Conservation (phyloP, 495 filamentous ascomycete genomes). For the Aspergillus indologenus region DNA sequence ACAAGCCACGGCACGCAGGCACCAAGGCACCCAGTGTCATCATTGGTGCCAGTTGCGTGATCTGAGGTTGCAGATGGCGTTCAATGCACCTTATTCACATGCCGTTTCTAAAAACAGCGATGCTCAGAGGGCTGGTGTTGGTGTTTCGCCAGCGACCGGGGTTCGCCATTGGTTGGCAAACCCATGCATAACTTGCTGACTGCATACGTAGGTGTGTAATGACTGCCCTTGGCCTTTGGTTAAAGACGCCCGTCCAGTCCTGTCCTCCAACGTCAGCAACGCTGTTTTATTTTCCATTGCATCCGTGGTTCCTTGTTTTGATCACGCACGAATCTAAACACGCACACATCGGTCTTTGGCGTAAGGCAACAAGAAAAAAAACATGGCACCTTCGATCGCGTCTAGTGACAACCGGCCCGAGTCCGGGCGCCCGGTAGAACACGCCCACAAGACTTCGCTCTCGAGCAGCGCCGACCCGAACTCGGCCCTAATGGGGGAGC, state of each 20-base stretch:
- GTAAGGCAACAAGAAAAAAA: conserved; percentile 2
- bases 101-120: conserved; percentile 12
- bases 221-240: not conserved
- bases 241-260: not conserved
- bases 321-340: not conserved
- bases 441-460: conserved; percentile 53
- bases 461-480: conserved; percentile 84
- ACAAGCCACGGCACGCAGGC: conserved; percentile 3
- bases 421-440: conserved; percentile 27
- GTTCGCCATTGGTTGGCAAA: not conserved
- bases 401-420: conserved; percentile 26
- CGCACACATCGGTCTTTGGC: not conserved
- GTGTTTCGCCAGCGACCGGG: not conserved
- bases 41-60: conserved; percentile 15
- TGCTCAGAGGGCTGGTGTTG: not conserved
- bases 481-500: conserved; percentile 75
- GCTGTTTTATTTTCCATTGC: not conserved
- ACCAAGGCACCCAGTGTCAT: not conserved
- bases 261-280: not conserved
- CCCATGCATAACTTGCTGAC: not conserved
- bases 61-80: not conserved
- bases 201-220: not conserved
- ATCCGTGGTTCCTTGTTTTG: not conserved
- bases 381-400: conserved; percentile 12
- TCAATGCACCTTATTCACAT: not conserved